A percentile compares a stretch with the other conserved stretches of the same genome.
These are phyloP conservation scores for Gossypium bickii DNA, from an alignment of 345 rosid genomes.

Conservation along the genomic window DNA sequence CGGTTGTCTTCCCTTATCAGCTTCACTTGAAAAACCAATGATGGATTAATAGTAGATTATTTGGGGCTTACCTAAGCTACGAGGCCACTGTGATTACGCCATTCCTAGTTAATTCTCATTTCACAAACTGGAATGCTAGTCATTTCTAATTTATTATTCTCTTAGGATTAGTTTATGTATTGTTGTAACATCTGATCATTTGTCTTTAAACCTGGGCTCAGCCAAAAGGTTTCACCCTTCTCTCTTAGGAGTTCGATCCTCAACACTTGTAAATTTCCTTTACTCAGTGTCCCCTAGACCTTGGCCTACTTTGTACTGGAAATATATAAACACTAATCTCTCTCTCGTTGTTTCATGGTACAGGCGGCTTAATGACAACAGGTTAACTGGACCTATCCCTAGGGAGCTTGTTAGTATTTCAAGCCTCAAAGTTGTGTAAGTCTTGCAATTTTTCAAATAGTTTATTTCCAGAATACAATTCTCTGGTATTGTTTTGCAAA, in stretches of 20 bases:
- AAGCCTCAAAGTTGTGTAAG: constrained; percentile 75
- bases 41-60: background rate
- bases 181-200: background rate
- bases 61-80: background rate
- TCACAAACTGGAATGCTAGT: background rate
- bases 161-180: background rate
- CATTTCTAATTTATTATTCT: background rate
- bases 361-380: constrained; percentile 69
- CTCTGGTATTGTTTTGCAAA: background rate
- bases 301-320: background rate
- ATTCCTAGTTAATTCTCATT: background rate
- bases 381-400: constrained; percentile 58
- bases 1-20: background rate
- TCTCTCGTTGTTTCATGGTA: constrained; percentile 13
- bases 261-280: background rate
- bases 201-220: background rate
- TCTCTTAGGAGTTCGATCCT: background rate
- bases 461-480: background rate
- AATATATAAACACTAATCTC: background rate
- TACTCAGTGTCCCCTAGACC: background rate
- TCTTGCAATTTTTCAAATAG: background rate
- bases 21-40: background rate
- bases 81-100: background rate
- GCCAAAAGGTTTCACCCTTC: background rate
- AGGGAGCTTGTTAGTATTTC: constrained; percentile 52